Base-by-base conservation (phyloP, 306 rosid species). In the Trifolium repens region DNA sequence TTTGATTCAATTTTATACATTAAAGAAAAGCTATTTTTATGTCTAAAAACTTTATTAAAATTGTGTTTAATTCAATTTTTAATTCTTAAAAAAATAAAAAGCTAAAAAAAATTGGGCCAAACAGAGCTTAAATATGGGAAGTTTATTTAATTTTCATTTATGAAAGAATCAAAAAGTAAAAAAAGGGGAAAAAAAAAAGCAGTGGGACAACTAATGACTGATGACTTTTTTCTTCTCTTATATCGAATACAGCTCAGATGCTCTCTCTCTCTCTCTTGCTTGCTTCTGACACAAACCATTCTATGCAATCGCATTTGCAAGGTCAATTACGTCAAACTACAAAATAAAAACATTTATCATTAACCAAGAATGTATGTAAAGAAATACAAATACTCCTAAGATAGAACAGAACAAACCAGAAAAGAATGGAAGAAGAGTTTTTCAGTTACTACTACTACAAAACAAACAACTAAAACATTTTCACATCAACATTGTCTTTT, bases 201-300 rank as follows among this genome's bases (percentile, higher is more conserved):
- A 75, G 59, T 75, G 77, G n/a, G 16, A 76, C 34, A 11, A 77
- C 74, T 64, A 14, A 52, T 26, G 16, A 74, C 73, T 54, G 8
- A 26, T 7, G 63, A 52, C 75, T 54, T 71, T 71, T 44, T 24
- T 62, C 79, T 84, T 77, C 54, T 22, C 74, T 13, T 5, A 13
- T 44, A 85, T 82, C 80, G 90, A 71, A 67, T 86, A 84, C 91
- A 88, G 96, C 93, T 86, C 88, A 86, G 76, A 69, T 30, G 63
- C 83, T 72, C 91, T 69, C 82, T 37, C 35, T 76, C 73, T 22
- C 24, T 17, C 19, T 17, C 19, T 17, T 17, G 87, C 89, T 87
- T 84, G 87, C 90, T 78, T 89, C 94, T 69, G 72, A 84, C 88
- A 74, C 94, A 90, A 83, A 83, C 79, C 73, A 71, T 78, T 78